These are phyloP conservation scores for Sapria himalayana DNA, from an alignment of 345 rosid genomes.

Conservation along the genomic window DNA sequence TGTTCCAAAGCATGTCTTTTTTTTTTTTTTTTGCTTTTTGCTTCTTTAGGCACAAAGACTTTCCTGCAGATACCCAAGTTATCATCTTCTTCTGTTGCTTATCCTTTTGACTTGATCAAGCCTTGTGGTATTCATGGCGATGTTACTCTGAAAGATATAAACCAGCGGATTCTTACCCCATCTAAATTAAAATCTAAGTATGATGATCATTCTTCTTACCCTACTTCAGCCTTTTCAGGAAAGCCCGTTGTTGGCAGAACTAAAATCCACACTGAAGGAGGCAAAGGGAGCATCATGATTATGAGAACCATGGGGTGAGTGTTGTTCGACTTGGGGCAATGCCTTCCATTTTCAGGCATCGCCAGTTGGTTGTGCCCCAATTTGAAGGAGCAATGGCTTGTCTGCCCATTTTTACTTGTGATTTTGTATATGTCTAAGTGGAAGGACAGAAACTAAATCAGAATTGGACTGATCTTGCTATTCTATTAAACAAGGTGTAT, in stretches of 20 bases:
- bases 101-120: conserved; percentile 86
- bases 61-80: conserved; percentile 36
- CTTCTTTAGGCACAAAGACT: conserved; percentile 48
- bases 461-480: no score
- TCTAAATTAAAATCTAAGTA: conserved; percentile 34
- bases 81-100: conserved; percentile 56
- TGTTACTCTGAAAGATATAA: conserved; percentile 88
- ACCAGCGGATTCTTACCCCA: conserved; percentile 60
- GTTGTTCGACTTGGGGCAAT: no score
- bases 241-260: conserved; percentile 97
- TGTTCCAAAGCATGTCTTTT: no score
- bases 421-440: no score
- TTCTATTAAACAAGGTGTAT: no score
- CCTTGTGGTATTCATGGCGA: conserved; percentile 80
- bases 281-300: conserved; percentile 94
- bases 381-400: no score
- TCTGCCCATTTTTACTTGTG: no score
- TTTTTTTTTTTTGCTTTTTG: no score
- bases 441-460: no score
- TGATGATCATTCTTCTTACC: conserved; percentile 32
- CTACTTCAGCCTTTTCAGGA: conserved; percentile 94
- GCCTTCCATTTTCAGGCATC: no score
- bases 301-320: conserved; percentile 81
- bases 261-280: conserved; percentile 90
- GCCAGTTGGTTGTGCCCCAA: no score